Percentiles rank a stretch among this genome's conserved stretches.
Evolutionary conservation across 805 yeast species (phyloP).

Genomic region (Teunomyces lycoperdinae): DNA sequence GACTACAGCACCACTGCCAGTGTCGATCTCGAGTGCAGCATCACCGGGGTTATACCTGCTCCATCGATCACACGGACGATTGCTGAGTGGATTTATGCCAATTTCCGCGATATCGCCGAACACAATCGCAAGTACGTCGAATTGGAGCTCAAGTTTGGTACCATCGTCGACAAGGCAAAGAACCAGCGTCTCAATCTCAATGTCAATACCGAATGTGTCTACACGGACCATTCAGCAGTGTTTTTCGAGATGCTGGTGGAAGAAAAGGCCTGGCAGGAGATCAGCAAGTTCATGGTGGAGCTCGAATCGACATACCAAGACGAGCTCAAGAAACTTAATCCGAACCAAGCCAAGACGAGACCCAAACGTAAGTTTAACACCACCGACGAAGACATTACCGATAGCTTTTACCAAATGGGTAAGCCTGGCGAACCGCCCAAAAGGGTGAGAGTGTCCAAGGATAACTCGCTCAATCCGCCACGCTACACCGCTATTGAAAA

Average conservation of each 20-base stretch:
- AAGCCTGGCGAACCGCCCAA: conserved; percentile 64
- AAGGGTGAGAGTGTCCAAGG: conserved; percentile 63
- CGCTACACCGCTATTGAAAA: conserved; percentile 73
- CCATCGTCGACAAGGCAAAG: conserved; percentile 59
- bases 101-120: conserved; percentile 59
- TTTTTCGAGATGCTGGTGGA: conserved; percentile 66
- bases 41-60: conserved; percentile 73
- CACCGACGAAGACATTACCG: conserved; percentile 61
- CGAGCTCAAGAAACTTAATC: conserved; percentile 21
- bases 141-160: conserved; percentile 73
- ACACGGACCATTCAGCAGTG: conserved; percentile 53
- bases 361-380: conserved; percentile 54
- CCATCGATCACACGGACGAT: conserved; percentile 79
- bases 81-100: conserved; percentile 88
- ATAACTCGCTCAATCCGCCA: conserved; percentile 55
- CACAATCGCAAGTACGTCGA: conserved; percentile 57
- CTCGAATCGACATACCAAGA: conserved; percentile 51
- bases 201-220: conserved; percentile 65
- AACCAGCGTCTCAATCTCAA: conserved; percentile 65
- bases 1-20: conserved; percentile 29
- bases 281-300: conserved; percentile 53
- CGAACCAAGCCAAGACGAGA: conserved; percentile 12
- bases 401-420: conserved; percentile 60
- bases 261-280: conserved; percentile 55
- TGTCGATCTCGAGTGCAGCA: conserved; percentile 47